Evolutionary conservation across 768 basidiomycete genomes (phyloP).

Genomic region (Cystofilobasidium bisporidii): DNA sequence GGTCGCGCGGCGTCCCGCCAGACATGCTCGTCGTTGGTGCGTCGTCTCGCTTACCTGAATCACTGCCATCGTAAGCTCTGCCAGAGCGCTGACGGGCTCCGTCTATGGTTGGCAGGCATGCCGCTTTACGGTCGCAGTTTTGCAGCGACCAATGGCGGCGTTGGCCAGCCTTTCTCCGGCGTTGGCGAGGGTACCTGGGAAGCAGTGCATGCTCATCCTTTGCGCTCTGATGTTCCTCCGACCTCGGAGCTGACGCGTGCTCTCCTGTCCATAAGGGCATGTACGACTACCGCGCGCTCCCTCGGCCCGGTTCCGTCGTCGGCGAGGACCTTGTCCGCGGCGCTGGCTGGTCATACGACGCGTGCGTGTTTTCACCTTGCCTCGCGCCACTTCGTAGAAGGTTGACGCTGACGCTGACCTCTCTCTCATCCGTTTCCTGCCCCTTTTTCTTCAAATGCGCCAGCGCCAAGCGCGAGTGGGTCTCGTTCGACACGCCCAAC

Average conservation of each 20-base stretch:
- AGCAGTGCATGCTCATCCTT: conserved; percentile 50
- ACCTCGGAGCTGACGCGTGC: neutral
- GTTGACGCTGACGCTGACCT: neutral
- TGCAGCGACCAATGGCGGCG: conserved; percentile 62
- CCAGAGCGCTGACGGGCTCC: too few species aligned
- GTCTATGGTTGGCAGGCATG: too few species aligned
- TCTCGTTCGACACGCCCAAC: conserved; percentile 68
- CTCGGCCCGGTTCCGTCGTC: conserved; percentile 59
- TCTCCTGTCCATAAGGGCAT: neutral
- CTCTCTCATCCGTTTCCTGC: too few species aligned
- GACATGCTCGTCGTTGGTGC: conserved; percentile 71
- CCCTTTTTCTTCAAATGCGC: neutral
- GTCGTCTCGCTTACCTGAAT: conserved; percentile 8
- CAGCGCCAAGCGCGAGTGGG: conserved; percentile 56
- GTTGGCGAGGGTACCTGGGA: conserved; percentile 87
- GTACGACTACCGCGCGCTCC: conserved; percentile 86
- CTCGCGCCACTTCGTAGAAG: too few species aligned
- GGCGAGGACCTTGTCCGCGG: conserved; percentile 56
- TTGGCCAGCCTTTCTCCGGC: conserved; percentile 68
- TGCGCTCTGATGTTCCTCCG: neutral
- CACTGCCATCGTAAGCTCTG: too few species aligned
- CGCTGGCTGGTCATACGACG: conserved; percentile 79
- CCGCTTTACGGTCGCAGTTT: conserved; percentile 93
- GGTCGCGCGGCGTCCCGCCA: conserved; percentile 57
- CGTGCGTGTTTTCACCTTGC: conserved; percentile 36